Percentiles rank a stretch among this genome's conserved stretches.
These are phyloP conservation scores for Acanthamoeba royreba DNA, from an alignment of 208 protist genomes.

Conservation along the genomic window DNA sequence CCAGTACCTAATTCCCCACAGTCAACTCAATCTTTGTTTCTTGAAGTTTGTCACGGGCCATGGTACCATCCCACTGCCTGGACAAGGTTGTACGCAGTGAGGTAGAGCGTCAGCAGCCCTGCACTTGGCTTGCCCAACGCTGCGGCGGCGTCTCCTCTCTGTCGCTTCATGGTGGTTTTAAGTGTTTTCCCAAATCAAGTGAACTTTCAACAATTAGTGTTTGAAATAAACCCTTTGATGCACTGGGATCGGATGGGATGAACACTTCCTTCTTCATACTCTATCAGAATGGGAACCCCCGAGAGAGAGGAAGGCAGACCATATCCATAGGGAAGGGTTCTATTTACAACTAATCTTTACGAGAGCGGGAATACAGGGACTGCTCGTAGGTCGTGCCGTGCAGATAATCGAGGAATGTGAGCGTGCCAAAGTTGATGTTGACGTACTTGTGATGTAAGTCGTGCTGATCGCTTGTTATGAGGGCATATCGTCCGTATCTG, in stretches of 20 bases:
- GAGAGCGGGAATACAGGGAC: not conserved
- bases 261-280: no score
- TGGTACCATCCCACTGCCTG: not conserved
- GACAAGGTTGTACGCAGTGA: not conserved
- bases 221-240: no score
- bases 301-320: no score
- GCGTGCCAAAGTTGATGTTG: slow-evolving; percentile 1
- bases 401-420: not conserved
- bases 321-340: no score
- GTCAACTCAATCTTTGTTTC: not conserved
- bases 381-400: not conserved
- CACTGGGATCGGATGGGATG: no score
- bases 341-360: not conserved
- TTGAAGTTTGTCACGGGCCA: not conserved
- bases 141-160: no score
- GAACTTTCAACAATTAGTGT: no score
- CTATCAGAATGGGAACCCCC: no score
- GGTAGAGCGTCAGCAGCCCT: no score
- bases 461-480: not conserved
- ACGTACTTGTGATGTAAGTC: not conserved
- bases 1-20: not conserved
- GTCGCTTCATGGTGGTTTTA: no score
- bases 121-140: no score
- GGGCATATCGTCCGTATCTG: not conserved
- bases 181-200: no score